Evolutionary conservation across 176 grass and related monocot genomes (phyloP), one percentile per base, ranked within the genome.

Genomic region (Avena atlantica): DNA sequence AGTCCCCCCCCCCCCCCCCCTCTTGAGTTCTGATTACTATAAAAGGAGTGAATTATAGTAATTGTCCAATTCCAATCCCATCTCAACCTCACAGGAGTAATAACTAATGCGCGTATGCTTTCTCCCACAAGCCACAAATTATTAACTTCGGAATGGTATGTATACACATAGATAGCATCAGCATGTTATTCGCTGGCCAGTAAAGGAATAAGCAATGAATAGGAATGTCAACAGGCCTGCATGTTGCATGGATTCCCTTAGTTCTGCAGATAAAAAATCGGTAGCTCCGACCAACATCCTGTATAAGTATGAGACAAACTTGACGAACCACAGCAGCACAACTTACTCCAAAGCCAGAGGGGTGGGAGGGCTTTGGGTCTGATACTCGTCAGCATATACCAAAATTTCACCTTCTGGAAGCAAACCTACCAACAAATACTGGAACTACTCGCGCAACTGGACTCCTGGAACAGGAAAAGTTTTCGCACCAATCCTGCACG

Each of bases 341-440:
- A 59, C 45, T 69, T 34, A 24, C 51, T 56, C 34, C 17, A 70
- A 61, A 79, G 78, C 15, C 19, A 21, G 37, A 19, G 36, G 73
- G 24, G 31, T 77, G 60, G 21, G 60, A 53, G 51, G 45, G 45
- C 45, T 88, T 78, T 42, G 34, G 76, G 63, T 67, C 14, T 12
- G 74, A 31, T 70, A 61, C 55, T 57, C 55, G 19, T 20, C 55
- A 20, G 55, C 27, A 70, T 42, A 70, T 21, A 81, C 83, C 49
- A 68, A 75, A 53, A 23, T 58, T 58, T 67, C 69, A 76, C 78
- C 69, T 85, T 81, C 88, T 81, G 6, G 36, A 85, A 58, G 59
- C 19, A 83, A 78, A 48, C 25, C 37, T 42, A 36, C 50, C 51
- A 78, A 29, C n/a, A 15, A 19, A 57, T 49, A 69, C 36, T 50